Percentiles rank a stretch among this genome's conserved stretches.
phyloP scores from a whole-genome alignment of 805 yeast species.

The Metschnikowia arizonensis region DNA sequence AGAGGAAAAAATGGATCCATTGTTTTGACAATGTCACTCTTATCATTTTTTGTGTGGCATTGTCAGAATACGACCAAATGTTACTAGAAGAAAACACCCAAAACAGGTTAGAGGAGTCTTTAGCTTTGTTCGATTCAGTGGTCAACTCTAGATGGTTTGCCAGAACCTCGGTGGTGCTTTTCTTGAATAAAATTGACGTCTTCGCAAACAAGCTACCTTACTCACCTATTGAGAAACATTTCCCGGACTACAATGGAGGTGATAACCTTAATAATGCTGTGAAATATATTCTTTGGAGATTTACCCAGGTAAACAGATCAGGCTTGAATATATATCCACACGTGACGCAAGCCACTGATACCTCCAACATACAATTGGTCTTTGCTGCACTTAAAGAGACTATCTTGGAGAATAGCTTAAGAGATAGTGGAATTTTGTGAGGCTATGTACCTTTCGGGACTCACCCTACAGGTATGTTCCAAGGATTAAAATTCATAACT shows the following conservation, averaged over 20 bases:
- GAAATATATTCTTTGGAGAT: constrained; percentile 86
- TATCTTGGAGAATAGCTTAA: constrained; percentile 67
- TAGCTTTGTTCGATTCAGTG: constrained; percentile 82
- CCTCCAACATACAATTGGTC: constrained; percentile 80
- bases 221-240: constrained; percentile 76
- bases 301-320: constrained; percentile 77
- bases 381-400: constrained; percentile 82
- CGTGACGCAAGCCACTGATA: constrained; percentile 92
- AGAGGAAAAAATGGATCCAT: constrained; percentile 95
- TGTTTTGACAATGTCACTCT: constrained; percentile 91
- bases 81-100: constrained; percentile 47
- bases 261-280: constrained; percentile 85
- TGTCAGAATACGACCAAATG: constrained; percentile 87
- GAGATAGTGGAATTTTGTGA: constrained; percentile 67
- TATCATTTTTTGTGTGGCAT: constrained; percentile 85
- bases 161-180: constrained; percentile 78
- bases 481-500: neutral
- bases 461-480: neutral
- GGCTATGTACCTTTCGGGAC: neutral
- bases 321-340: constrained; percentile 83
- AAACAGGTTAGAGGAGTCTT: constrained; percentile 41
- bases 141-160: constrained; percentile 92
- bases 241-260: constrained; percentile 93
- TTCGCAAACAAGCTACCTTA: constrained; percentile 79
- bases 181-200: constrained; percentile 85